Conservation (phyloP, 192 early-diverging fungal genomes). For the Podila epicladia region DNA sequence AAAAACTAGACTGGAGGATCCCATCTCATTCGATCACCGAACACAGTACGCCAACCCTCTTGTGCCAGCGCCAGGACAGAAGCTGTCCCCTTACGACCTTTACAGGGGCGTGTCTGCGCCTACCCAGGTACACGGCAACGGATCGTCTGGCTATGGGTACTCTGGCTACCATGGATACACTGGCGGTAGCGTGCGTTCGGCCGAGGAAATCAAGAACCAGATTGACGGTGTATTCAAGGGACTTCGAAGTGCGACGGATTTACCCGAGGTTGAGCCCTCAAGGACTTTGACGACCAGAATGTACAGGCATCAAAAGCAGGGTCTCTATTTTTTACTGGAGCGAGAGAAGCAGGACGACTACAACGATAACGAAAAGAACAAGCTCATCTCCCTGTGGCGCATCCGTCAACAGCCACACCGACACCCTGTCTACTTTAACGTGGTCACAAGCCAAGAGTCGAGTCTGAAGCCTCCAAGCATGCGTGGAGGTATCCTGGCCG, state of each 20-base stretch:
- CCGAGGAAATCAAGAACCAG: constrained; percentile 55
- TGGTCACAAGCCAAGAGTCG: constrained; percentile 59
- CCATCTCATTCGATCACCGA: constrained; percentile 36
- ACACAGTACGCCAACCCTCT: constrained; percentile 49
- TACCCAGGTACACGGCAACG: not conserved
- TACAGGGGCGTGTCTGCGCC: constrained; percentile 30
- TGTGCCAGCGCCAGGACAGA: constrained; percentile 29
- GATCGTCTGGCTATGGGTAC: constrained; percentile 18
- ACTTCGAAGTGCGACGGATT: constrained; percentile 54
- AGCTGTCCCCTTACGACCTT: constrained; percentile 32
- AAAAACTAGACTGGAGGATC: constrained; percentile 38
- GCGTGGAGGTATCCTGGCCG: constrained; percentile 70
- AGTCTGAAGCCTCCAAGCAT: constrained; percentile 55
- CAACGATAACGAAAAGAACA: constrained; percentile 55
- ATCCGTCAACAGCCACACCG: constrained; percentile 43
- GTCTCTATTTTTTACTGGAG: constrained; percentile 80
- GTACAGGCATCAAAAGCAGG: constrained; percentile 87
- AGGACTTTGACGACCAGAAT: constrained; percentile 59
- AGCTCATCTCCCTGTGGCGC: constrained; percentile 54
- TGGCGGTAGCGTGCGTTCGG: constrained; percentile 16
- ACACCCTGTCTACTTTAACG: constrained; percentile 54
- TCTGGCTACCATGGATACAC: constrained; percentile 28
- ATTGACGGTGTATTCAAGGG: constrained; percentile 71
- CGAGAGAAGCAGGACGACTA: constrained; percentile 76
- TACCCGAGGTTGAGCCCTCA: constrained; percentile 65